Evolutionary conservation across 78 protist species (phyloP).

Genomic region (Acrasis kona): DNA sequence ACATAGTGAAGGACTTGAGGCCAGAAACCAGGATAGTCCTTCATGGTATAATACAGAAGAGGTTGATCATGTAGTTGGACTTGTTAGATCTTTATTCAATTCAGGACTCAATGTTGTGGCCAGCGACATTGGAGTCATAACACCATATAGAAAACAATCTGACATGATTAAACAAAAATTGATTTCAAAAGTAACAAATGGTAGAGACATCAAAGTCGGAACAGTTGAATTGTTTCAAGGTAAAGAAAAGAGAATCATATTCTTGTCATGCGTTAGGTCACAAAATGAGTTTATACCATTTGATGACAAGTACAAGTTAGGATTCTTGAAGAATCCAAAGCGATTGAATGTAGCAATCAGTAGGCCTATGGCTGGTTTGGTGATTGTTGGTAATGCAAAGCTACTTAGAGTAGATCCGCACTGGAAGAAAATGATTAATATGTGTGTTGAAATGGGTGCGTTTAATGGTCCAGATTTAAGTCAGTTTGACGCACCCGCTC

Average conservation of each 20-base stretch:
- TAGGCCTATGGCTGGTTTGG: conserved; percentile 4
- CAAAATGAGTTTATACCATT: neutral
- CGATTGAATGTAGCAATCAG: conserved; percentile 12
- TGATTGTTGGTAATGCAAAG: conserved; percentile 9
- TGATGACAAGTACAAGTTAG: neutral
- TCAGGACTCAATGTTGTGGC: neutral
- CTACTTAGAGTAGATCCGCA: neutral
- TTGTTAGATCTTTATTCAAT: neutral
- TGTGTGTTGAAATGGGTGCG: neutral
- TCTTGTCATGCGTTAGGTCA: conserved; percentile 9
- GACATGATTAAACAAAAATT: neutral
- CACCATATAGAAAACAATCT: conserved; percentile 13
- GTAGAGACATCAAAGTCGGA: neutral
- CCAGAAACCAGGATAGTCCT: neutral
- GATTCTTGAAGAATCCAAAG: neutral
- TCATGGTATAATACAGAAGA: neutral
- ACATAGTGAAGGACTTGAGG: neutral
- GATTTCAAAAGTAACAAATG: neutral
- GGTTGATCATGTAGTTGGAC: neutral
- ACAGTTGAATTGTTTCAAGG: conserved; percentile 23
- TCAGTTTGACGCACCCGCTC: too few species aligned
- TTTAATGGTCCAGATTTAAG: too few species aligned
- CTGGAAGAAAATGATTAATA: neutral
- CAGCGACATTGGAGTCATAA: conserved; percentile 4
- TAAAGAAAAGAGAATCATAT: neutral